Percentiles rank a stretch among this genome's conserved stretches.
Conservation (phyloP, 129 eudicot species). For the Lonicera japonica region DNA sequence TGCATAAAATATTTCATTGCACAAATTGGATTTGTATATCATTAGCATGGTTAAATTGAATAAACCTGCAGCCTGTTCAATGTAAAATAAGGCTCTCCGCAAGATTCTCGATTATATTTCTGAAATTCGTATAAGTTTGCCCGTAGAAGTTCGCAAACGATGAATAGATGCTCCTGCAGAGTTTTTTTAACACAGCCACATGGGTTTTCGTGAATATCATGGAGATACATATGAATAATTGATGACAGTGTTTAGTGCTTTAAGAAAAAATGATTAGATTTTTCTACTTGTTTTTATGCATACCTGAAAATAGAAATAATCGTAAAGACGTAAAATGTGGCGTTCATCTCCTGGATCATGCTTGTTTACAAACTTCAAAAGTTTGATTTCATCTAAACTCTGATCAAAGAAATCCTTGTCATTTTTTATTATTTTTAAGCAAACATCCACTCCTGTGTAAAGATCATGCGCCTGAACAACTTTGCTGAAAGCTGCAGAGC, state of each 20-base stretch:
- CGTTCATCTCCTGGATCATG: constrained; percentile 76
- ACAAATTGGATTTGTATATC: too few relatives aligned
- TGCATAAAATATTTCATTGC: not conserved
- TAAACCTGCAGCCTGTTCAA: constrained; percentile 82
- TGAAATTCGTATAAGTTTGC: constrained; percentile 98
- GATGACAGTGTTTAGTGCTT: too few relatives aligned
- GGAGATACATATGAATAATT: too few relatives aligned
- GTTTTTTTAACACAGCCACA: not conserved
- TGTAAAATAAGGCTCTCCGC: constrained; percentile 85
- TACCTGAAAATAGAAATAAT: constrained; percentile 93
- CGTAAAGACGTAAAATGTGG: constrained; percentile 88
- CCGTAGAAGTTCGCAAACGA: constrained; percentile 78
- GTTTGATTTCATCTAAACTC: constrained; percentile 96
- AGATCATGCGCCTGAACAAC: constrained; percentile 95
- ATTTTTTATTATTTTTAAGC: constrained; percentile 91
- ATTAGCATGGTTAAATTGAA: constrained; percentile 8
- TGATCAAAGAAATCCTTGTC: constrained; percentile 98
- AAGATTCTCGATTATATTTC: constrained; percentile 78
- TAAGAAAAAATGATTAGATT: not conserved
- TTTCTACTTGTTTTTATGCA: constrained; percentile 4
- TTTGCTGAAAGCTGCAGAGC: constrained; percentile 96
- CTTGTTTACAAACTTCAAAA: constrained; percentile 88
- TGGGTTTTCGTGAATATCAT: too few relatives aligned
- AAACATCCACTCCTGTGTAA: constrained; percentile 72
- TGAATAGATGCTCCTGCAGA: constrained; percentile 85